A percentile compares a stretch with the other conserved stretches of the same genome.
These are phyloP conservation scores for Rossbeevera mucosa DNA, from an alignment of 768 basidiomycete species.

Conservation along the genomic window DNA sequence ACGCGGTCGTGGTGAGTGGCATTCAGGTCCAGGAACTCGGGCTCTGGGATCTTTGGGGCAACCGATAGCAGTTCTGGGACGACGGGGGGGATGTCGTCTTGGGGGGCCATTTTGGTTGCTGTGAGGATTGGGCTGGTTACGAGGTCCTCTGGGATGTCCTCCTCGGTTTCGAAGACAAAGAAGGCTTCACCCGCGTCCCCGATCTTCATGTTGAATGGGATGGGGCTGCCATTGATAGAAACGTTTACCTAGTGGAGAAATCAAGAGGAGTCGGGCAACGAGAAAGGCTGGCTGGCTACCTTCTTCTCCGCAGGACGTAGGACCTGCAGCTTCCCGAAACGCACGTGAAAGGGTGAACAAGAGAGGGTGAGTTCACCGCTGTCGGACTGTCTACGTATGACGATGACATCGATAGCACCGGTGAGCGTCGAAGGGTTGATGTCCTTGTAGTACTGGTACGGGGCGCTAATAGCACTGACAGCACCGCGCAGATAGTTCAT, in stretches of 20 bases:
- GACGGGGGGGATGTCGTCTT: conserved; percentile 26
- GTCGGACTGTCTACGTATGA: conserved; percentile 71
- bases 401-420: conserved; percentile 98
- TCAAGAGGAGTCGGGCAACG: neutral
- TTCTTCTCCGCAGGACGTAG: conserved; percentile 91
- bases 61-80: conserved; percentile 7
- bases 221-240: conserved; percentile 76
- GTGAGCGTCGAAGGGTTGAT: conserved; percentile 97
- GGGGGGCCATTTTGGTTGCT: conserved; percentile 40
- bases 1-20: conserved; percentile 31
- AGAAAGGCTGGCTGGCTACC: conserved; percentile 36
- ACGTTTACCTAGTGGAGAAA: conserved; percentile 68
- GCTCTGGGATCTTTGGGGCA: conserved; percentile 42
- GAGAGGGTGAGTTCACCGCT: conserved; percentile 65
- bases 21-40: conserved; percentile 84
- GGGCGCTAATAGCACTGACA: conserved; percentile 78
- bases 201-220: conserved; percentile 97
- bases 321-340: conserved; percentile 97
- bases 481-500: conserved; percentile 92
- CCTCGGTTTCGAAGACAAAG: conserved; percentile 96
- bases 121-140: conserved; percentile 89
- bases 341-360: conserved; percentile 95
- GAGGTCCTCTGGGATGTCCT: conserved; percentile 88
- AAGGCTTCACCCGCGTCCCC: conserved; percentile 98
- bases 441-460: conserved; percentile 88